These are phyloP conservation scores for Penstemon newberryi DNA, from an alignment of 257 asterid genomes.

Conservation along the genomic window DNA sequence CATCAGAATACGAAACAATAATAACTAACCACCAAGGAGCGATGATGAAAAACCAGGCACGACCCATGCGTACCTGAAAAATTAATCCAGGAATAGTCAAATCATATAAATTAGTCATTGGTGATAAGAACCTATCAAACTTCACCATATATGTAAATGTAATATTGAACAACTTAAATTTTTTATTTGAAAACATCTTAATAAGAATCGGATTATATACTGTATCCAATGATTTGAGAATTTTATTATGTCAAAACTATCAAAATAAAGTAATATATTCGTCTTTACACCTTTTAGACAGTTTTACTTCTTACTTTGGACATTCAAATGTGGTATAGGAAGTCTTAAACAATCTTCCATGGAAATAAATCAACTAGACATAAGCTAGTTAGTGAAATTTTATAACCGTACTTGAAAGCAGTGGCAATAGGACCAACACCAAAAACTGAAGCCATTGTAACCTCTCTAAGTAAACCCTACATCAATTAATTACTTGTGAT, in stretches of 20 bases:
- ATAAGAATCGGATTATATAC: no score
- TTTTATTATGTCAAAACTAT: no score
- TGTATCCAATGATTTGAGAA: no score
- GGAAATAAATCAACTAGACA: background rate
- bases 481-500: background rate
- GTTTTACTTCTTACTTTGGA: no score
- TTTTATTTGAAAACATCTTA: no score
- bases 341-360: no score
- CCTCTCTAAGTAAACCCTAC: slow-evolving; percentile 47
- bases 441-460: slow-evolving; percentile 42
- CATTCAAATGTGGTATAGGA: no score
- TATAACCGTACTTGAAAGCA: slow-evolving; percentile 38
- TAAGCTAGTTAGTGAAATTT: background rate
- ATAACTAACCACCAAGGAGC: slow-evolving; percentile 49
- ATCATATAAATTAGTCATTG: background rate
- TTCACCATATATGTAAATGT: no score
- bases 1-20: slow-evolving; percentile 1
- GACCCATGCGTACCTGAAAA: slow-evolving; percentile 47
- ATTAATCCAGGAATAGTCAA: slow-evolving; percentile 12
- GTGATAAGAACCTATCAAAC: no score
- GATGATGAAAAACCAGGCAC: slow-evolving; percentile 51
- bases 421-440: slow-evolving; percentile 43
- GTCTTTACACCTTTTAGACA: no score
- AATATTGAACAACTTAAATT: no score
- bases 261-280: no score